Base-by-base conservation (phyloP, 768 basidiomycete genomes). In the Leucogyrophana mollusca region DNA sequence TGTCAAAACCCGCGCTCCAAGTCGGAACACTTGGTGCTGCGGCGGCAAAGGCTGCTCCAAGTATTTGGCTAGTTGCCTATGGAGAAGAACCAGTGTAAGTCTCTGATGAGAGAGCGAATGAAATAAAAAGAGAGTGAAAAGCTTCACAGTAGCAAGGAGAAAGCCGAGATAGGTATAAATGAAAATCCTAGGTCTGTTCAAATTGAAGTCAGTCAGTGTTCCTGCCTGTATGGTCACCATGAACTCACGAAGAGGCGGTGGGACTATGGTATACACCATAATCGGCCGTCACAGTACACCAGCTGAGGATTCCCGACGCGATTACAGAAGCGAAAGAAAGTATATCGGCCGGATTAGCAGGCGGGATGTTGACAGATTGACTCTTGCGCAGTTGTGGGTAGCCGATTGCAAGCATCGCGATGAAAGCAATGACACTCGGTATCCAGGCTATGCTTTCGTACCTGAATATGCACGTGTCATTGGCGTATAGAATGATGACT, bases 391-490 rank as follows among this genome's bases (percentile, higher is more conserved):
- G 27, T 30, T 30, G 27, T 6, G 27, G 35, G 16, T 37, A 10
- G 89, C 84, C 78, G 16, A 85, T 67, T 2, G 82, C 85, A 3
- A 83, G 58, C 8, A 76, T 77, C 36, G 88, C 73, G 20, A 86
- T 52, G 56, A 80, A 87, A 4, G 79, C 73, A 43, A 89, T 64
- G 13, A 85, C 51, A 10, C 84, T 73, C 0, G 87, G 87, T n/a
- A 88, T 69, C 85, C 86, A 87, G 0, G 80, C 74, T 6, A 30
- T 7, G 27, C 27, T 7, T 13, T 30, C 7, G 13, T 30, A 30
- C 27, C 27, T 30, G 13, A 30, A 30, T 30, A 7, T 30, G 6
- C 13, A 6, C 6, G 27, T 30, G 27, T 13, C 13, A 7, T 13
- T 30, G 27, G 27, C 27, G 27, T 7, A 13, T 6, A 30, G 13